Percentiles rank a stretch among this genome's conserved stretches.
Evolutionary conservation across 192 early-diverging fungal species (phyloP).

Genomic region (Coemansia sp.): DNA sequence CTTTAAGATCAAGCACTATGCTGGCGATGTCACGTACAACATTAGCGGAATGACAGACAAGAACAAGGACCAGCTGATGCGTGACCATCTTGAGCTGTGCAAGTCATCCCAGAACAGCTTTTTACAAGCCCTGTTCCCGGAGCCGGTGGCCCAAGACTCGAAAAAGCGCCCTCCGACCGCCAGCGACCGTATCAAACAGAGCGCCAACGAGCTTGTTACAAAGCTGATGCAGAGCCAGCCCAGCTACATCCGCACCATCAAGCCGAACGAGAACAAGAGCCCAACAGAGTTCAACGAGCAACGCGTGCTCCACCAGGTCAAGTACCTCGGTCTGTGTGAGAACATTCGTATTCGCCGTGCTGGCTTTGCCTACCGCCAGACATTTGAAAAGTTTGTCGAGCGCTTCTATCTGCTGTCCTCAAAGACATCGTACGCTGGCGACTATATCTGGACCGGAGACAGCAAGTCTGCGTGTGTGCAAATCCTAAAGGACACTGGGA

Average conservation of each 20-base stretch:
- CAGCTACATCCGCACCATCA: conserved; percentile 96
- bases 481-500: conserved; percentile 85
- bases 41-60: conserved; percentile 94
- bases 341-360: conserved; percentile 98
- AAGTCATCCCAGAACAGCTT: conserved; percentile 78
- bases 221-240: conserved; percentile 96
- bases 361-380: conserved; percentile 95
- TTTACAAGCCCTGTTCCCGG: conserved; percentile 82
- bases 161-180: conserved; percentile 98
- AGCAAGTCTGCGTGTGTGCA: conserved; percentile 67
- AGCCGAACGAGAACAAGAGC: conserved; percentile 95
- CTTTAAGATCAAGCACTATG: conserved; percentile 93
- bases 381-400: conserved; percentile 83
- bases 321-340: conserved; percentile 94
- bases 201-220: conserved; percentile 81
- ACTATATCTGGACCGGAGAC: conserved; percentile 81
- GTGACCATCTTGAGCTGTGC: conserved; percentile 88
- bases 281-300: conserved; percentile 88
- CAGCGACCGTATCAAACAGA: conserved; percentile 91
- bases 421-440: conserved; percentile 78
- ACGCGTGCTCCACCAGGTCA: conserved; percentile 94
- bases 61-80: conserved; percentile 95
- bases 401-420: conserved; percentile 76
- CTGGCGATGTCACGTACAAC: conserved; percentile 92
- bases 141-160: conserved; percentile 81